These are phyloP conservation scores for Fomitopsis serialis DNA, from an alignment of 768 basidiomycete species.

Conservation along the genomic window DNA sequence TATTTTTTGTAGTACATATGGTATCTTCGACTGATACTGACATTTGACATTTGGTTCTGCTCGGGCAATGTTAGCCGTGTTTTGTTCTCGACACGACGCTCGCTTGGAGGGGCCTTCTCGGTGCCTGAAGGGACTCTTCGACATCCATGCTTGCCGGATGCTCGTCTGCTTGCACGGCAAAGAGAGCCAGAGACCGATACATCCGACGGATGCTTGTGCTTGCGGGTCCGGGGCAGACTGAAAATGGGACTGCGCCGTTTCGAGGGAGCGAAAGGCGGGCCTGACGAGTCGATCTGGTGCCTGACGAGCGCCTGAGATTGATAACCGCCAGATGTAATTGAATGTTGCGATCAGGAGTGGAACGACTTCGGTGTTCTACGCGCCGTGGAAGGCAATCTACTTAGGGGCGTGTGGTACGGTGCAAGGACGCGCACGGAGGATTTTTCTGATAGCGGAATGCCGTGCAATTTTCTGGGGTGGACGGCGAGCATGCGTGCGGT, in stretches of 20 bases:
- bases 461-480: conserved; percentile 1
- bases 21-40: background rate
- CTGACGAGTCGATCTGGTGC: conserved; percentile 4
- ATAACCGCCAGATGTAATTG: background rate
- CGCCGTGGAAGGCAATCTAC: background rate
- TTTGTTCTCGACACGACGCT: no score
- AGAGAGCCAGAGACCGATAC: no score
- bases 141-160: no score
- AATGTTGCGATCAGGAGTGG: background rate
- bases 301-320: background rate
- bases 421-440: background rate
- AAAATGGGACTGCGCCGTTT: background rate
- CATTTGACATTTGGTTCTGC: no score
- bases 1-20: background rate
- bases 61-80: no score
- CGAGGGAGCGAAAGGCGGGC: background rate
- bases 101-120: no score
- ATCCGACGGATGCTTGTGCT: no score
- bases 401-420: background rate
- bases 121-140: no score
- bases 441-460: background rate
- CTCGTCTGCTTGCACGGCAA: no score
- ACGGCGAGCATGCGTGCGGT: background rate
- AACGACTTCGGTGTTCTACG: background rate
- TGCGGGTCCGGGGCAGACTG: background rate